Evolutionary conservation across 2,329 filamentous ascomycete species (phyloP), one percentile per base, ranked within the genome.

Genomic region (Coniochaeta sp.): DNA sequence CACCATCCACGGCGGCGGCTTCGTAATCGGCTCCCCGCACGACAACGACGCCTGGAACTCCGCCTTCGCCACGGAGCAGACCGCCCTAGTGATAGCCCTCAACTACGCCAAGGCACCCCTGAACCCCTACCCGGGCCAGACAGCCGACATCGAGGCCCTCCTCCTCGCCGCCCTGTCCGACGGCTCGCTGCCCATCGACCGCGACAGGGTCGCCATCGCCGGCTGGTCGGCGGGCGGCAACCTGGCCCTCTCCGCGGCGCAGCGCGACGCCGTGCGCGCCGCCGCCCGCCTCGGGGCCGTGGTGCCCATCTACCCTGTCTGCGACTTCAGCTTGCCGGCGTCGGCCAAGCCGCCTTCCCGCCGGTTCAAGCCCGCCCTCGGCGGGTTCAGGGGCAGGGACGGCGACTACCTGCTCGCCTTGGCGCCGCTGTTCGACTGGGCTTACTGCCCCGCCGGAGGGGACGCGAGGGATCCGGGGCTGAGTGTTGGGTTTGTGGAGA

Each of bases 211-310:
- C 5, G 74, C 74, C 0, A 62, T 83, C 0, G 74, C 70, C 1
- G 81, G 81, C 11, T 83, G 79, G 68, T 80, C 77, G 36, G 80
- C 81, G 0, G 81, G 81, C 28, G 81, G 75, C 1, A 82, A 81
- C 65, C 70, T 84, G 1, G 65, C 75, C 0, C 69, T 83, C 0
- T 68, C 72, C 7, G 74, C 73, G 0, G 66, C 72, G 16, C 78
- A 81, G 64, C 64, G 77, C 11, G 71, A 73, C 0, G 66, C 63
- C 16, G 63, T 81, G 36, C 66, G 68, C 34, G 19, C n/a, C n/a
- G n/a, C n/a, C n/a, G n/a, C 2, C 6, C 34, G 22, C 4, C 61
- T 72, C 24, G 60, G 58, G 19, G 79, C 75, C 0, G 71, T 75
- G 0, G 66, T 81, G 8, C 69, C 76, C 3, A 69, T 79, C 50